phyloP scores from a whole-genome alignment of 2,329 filamentous ascomycete genomes.

The Aspergillus versicolor region DNA sequence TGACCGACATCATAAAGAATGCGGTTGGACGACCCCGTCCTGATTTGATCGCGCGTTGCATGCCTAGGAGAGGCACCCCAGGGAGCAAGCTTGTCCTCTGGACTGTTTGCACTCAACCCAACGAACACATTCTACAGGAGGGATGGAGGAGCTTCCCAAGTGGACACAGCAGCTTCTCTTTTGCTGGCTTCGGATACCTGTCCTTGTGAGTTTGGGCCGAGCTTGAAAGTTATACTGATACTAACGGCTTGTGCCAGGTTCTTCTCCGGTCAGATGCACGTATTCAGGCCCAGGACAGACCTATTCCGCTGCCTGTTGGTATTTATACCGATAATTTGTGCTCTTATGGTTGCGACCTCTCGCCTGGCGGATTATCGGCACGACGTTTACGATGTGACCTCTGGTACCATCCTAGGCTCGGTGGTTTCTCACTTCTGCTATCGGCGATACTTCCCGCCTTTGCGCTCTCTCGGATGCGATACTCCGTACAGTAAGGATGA shows the following conservation, averaged over 20 bases:
- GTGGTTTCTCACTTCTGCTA: slow-evolving; percentile 59
- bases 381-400: slow-evolving; percentile 62
- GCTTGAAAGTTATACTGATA: no score
- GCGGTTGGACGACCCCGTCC: slow-evolving; percentile 79
- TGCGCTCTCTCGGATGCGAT: slow-evolving; percentile 52
- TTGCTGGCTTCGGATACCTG: slow-evolving; percentile 61
- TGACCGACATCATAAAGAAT: slow-evolving; percentile 92
- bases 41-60: slow-evolving; percentile 84
- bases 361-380: slow-evolving; percentile 65
- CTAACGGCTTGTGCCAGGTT: slow-evolving; percentile 31
- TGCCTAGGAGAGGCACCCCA: slow-evolving; percentile 62
- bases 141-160: slow-evolving; percentile 66
- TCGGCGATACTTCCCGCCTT: slow-evolving; percentile 58
- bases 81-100: slow-evolving; percentile 53
- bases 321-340: slow-evolving; percentile 56
- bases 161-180: slow-evolving; percentile 62
- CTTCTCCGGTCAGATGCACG: slow-evolving; percentile 56
- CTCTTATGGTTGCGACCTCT: slow-evolving; percentile 60
- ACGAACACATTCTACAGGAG: slow-evolving; percentile 59
- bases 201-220: slow-evolving; percentile 38
- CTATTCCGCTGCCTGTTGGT: slow-evolving; percentile 56
- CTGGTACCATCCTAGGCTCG: slow-evolving; percentile 56
- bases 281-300: slow-evolving; percentile 59
- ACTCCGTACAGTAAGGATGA: slow-evolving; percentile 47
- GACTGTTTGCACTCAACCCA: slow-evolving; percentile 49